phyloP scores from a whole-genome alignment of 164 flowering plant species.

The Nelumbo lutea region DNA sequence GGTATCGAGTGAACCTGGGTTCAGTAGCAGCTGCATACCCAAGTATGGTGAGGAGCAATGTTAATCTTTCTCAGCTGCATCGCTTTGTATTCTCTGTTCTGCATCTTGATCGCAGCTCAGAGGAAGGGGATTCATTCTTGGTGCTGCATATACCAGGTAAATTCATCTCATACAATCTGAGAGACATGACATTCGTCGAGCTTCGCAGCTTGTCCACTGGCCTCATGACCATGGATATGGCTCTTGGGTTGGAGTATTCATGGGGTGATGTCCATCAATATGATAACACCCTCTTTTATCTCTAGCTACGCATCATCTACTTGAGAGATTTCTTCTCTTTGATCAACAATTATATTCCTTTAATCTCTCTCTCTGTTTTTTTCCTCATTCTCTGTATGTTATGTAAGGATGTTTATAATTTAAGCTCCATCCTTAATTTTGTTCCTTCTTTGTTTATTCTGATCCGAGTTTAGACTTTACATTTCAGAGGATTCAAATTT shows the following conservation, averaged over 20 bases:
- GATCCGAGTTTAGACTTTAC: no score
- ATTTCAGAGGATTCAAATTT: no score
- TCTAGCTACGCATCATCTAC: not conserved
- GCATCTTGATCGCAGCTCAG: not conserved
- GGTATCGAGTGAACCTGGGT: slow-evolving; percentile 14
- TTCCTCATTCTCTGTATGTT: no score
- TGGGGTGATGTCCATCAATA: slow-evolving; percentile 2
- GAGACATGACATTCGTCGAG: not conserved
- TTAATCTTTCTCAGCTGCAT: not conserved
- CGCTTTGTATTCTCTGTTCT: not conserved
- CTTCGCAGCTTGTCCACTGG: not conserved
- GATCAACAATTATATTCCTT: no score
- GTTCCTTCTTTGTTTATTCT: no score
- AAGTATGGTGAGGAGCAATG: not conserved
- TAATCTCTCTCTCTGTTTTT: no score
- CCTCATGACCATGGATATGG: not conserved
- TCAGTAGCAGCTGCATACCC: slow-evolving; percentile 2
- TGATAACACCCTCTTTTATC: not conserved
- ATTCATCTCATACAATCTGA: not conserved
- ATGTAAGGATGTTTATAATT: no score
- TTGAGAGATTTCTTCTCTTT: no score
- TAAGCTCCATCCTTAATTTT: no score
- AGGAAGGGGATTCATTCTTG: not conserved
- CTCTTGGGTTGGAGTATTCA: slow-evolving; percentile 1
- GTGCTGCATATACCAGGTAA: slow-evolving; percentile 6